A percentile compares a stretch with the other conserved stretches of the same genome.
Evolutionary conservation across 495 filamentous ascomycete species (phyloP).

Genomic region (Aspergillus indologenus): DNA sequence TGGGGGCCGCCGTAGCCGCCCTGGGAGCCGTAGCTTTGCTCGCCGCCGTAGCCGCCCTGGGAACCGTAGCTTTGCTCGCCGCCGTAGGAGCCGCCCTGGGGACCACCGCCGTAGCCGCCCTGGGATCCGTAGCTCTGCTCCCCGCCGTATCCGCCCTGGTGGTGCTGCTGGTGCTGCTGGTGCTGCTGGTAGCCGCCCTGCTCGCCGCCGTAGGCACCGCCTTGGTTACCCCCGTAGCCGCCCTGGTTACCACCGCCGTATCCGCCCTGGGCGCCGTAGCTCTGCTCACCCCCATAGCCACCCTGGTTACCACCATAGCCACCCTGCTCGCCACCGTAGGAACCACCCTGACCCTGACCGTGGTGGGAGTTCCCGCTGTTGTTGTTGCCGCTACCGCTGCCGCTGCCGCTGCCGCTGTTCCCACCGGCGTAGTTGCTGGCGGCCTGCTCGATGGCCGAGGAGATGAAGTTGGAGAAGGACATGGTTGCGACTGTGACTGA

Average conservation of each 20-base stretch:
- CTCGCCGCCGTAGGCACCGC: background rate
- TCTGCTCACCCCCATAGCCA: too few species aligned
- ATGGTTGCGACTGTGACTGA: background rate
- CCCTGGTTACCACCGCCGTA: background rate
- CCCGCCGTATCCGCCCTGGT: background rate
- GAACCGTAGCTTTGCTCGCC: background rate
- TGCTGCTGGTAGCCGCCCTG: too few species aligned
- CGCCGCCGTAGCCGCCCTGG: constrained; percentile 14
- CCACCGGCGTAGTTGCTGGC: constrained; percentile 17
- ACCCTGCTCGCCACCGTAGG: too few species aligned
- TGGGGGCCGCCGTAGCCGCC: background rate
- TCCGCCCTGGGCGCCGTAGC: background rate
- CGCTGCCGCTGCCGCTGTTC: background rate
- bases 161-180: too few species aligned
- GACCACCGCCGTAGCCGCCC: constrained; percentile 3
- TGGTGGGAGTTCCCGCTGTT: constrained; percentile 11
- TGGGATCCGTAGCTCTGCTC: background rate
- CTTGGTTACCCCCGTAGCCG: too few species aligned
- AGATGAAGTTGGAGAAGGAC: constrained; percentile 16
- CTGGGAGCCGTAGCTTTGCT: background rate
- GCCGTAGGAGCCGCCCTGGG: background rate
- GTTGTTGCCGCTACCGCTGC: constrained; percentile 3
- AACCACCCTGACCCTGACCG: too few species aligned
- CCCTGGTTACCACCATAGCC: constrained; percentile 12
- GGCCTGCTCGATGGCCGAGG: constrained; percentile 4